A percentile compares a stretch with the other conserved stretches of the same genome.
Conservation (phyloP, 345 rosid species). For the Moricandia moricandioides region DNA sequence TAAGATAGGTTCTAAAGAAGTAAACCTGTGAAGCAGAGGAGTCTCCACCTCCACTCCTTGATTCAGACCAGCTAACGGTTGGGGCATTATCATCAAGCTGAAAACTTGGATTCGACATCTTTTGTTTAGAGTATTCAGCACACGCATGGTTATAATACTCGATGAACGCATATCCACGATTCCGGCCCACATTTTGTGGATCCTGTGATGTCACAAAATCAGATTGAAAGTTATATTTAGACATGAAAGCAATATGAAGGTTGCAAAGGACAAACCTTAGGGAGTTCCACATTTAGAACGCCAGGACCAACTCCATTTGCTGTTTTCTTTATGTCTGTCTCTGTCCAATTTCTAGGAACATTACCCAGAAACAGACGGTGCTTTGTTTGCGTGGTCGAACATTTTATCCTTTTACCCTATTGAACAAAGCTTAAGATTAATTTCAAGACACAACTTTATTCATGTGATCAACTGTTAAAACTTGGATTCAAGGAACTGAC, state of each 20-base stretch:
- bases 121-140: conserved; percentile 84
- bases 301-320: conserved; percentile 73
- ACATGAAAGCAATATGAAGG: neutral
- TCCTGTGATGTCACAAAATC: conserved; percentile 49
- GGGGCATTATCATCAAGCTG: conserved; percentile 83
- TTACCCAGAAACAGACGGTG: conserved; percentile 78
- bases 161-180: conserved; percentile 86
- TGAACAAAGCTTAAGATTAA: neutral
- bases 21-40: conserved; percentile 71
- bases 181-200: conserved; percentile 55
- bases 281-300: conserved; percentile 58
- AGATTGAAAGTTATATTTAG: neutral
- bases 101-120: conserved; percentile 71
- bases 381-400: conserved; percentile 81
- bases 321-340: conserved; percentile 62
- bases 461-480: neutral
- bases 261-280: conserved; percentile 56
- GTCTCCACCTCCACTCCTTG: conserved; percentile 78
- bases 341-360: conserved; percentile 73
- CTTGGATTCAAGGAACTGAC: conserved; percentile 35
- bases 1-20: conserved; percentile 6
- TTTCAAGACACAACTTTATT: neutral
- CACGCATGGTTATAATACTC: conserved; percentile 89
- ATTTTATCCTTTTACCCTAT: conserved; percentile 75
- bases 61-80: conserved; percentile 93